Percentiles rank a stretch among this genome's conserved stretches.
phyloP scores from a whole-genome alignment of 2,329 filamentous ascomycete genomes.

The Ceratocystis smalleyi region DNA sequence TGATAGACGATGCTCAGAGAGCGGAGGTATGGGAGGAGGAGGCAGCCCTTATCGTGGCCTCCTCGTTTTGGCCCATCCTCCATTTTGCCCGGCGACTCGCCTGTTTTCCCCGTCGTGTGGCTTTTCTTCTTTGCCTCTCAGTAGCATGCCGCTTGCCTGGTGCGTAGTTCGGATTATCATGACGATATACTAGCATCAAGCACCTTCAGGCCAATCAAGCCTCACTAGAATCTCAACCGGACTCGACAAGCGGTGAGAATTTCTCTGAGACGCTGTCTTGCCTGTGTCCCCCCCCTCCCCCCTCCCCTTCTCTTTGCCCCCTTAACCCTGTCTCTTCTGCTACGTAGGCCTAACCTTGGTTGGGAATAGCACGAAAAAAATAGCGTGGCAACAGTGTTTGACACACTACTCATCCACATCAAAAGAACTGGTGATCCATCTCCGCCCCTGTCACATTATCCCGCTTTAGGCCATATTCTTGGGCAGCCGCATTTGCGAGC shows the following conservation, averaged over 20 bases:
- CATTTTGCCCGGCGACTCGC: no score
- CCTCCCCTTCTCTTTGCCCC: neutral
- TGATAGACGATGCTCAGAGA: neutral
- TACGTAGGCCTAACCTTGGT: neutral
- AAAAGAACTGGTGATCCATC: neutral
- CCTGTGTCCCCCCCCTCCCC: neutral
- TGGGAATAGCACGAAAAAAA: neutral
- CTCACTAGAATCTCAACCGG: neutral
- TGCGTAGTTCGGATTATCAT: no score
- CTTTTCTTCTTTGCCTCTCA: no score
- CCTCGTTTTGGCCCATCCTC: no score
- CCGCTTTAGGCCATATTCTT: neutral
- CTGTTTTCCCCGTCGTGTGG: no score
- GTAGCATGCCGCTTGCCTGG: no score
- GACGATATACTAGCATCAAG: no score
- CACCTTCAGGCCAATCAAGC: no score
- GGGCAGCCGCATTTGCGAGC: neutral
- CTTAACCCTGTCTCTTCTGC: neutral
- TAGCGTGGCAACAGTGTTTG: neutral
- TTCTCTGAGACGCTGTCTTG: slow-evolving; percentile 1
- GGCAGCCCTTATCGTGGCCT: no score
- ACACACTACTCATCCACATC: neutral
- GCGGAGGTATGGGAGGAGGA: no score
- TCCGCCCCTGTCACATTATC: neutral
- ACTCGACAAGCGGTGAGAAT: slow-evolving; percentile 2